Evolutionary conservation across 176 grass and related monocot genomes (phyloP), one percentile per base, ranked within the genome.

Genomic region (Cymbopogon citratus): DNA sequence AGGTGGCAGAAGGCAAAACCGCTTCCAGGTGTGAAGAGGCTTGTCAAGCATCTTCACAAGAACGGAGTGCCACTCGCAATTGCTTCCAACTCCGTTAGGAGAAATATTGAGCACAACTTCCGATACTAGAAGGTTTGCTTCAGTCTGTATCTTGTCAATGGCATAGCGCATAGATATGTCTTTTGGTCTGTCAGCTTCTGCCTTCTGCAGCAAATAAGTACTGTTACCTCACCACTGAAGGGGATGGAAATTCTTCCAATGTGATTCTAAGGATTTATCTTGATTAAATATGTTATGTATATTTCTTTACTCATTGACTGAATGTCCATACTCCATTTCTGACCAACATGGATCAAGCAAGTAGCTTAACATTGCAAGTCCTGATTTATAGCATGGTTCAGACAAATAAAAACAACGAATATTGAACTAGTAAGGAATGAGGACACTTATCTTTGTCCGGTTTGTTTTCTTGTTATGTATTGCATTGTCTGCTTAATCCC

Each of bases 81-180:
- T 81, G 94, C 94, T 89, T 97, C 94, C 12, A 97, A 97, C 79
- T 97, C 94, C 13, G 33, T 89, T 41, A 97, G 87, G 84, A 87
- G 83, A 74, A 85, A 97, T 79, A 71, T 97, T 10, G 85, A 94
- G 59, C 82, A 74, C 60, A 97, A 62, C 72, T 94, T 63, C 27
- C 81, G 24, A 80, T 81, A 69, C 65, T 94, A 38, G 73, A 77
- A 89, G 94, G 94, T 79, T 76, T 69, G 28, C 67, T 49, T 63
- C 18, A 60, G 18, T 62, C 46, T 39, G 49, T 49, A 51, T 6
- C 67, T 36, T 54, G 64, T 76, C 62, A 78, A 4, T 29, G 48
- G 11, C 9, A 76, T 48, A 72, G 48, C 2, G 6, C 48, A 40
- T 52, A 38, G 12, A 76, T 72, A 66, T 57, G 12, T 31, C 1